Conservation (phyloP, 2,329 filamentous ascomycete species). For the Exophiala viscosa region DNA sequence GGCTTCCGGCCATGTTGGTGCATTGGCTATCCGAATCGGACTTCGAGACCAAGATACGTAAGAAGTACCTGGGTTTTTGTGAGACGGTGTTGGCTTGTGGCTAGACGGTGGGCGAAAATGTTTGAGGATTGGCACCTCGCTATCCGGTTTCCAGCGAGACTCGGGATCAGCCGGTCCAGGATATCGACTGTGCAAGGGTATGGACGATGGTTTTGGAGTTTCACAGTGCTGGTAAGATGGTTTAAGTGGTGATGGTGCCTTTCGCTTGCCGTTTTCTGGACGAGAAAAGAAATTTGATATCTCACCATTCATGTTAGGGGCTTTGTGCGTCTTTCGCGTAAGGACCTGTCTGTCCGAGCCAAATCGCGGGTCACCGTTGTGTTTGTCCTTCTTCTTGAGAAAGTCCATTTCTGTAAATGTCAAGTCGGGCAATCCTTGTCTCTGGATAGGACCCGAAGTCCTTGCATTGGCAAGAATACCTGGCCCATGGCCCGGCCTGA, state of each 20-base stretch:
- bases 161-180: neutral
- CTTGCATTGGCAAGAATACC: constrained; percentile 25
- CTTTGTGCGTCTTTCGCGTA: neutral
- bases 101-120: neutral
- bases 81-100: neutral
- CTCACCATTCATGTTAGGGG: constrained; percentile 1
- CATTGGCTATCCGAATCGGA: neutral
- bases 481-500: constrained; percentile 17
- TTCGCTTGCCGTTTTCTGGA: neutral
- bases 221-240: neutral
- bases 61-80: neutral
- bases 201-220: neutral
- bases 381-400: constrained; percentile 17
- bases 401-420: constrained; percentile 28
- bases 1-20: neutral
- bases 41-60: constrained; percentile 13
- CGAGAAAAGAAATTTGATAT: constrained; percentile 17
- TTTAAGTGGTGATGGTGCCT: neutral
- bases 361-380: neutral
- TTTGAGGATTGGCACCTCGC: neutral
- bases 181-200: too few species aligned
- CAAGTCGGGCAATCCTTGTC: constrained; percentile 25
- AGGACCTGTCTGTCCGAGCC: neutral
- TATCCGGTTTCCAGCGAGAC: neutral
- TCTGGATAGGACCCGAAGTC: constrained; percentile 11